Conservation (phyloP, 352 stramenopile species). For the Globisporangium emineosum region DNA sequence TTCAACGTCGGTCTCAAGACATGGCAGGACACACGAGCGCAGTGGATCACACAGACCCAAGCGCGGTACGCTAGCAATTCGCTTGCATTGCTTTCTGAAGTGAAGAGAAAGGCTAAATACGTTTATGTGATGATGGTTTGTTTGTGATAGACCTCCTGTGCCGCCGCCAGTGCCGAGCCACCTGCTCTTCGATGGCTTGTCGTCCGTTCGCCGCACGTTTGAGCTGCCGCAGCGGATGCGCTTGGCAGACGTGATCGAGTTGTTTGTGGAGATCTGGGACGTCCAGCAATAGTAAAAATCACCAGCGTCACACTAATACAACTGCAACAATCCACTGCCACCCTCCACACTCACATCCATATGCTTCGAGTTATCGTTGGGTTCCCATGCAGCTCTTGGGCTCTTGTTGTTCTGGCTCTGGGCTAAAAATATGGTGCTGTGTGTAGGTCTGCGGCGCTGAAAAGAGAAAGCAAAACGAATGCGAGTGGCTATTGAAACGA, state of each 20-base stretch:
- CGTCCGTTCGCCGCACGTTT: conserved; percentile 83
- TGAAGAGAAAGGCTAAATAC: conserved; percentile 11
- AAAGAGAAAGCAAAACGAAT: conserved; percentile 13
- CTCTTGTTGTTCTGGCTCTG: neutral
- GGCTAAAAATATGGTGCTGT: conserved; percentile 11
- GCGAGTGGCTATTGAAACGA: conserved; percentile 9
- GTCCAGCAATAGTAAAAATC: conserved; percentile 57
- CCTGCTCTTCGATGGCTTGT: conserved; percentile 80
- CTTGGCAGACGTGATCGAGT: conserved; percentile 78
- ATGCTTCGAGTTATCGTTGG: neutral
- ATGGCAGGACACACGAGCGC: conserved; percentile 71
- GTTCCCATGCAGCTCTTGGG: neutral
- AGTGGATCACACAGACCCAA: conserved; percentile 72
- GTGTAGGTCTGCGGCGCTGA: conserved; percentile 1
- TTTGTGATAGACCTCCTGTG: conserved; percentile 43
- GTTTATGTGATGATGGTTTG: conserved; percentile 5
- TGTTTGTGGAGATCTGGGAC: conserved; percentile 89
- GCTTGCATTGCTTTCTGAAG: conserved; percentile 1
- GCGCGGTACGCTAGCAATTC: conserved; percentile 37
- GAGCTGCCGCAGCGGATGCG: conserved; percentile 85
- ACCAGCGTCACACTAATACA: conserved; percentile 11
- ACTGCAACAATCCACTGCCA: conserved; percentile 1
- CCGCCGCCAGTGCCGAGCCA: conserved; percentile 67
- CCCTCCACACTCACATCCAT: neutral
- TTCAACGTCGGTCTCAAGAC: conserved; percentile 73